phyloP scores from a whole-genome alignment of 2,329 filamentous ascomycete genomes.

The Arthrobotrys iridis region DNA sequence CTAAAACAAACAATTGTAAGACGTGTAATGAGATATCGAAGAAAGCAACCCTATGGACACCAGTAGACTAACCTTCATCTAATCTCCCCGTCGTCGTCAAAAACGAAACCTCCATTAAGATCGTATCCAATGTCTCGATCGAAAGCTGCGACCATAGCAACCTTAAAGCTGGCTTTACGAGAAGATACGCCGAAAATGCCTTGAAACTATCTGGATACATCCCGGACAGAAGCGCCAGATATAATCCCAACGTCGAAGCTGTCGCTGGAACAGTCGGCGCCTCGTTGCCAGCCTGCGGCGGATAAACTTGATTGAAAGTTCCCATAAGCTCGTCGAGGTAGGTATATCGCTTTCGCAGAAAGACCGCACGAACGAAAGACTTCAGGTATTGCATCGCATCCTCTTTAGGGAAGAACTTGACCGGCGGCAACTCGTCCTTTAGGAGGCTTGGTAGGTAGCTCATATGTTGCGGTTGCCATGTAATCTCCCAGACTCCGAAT shows the following conservation, averaged over 20 bases:
- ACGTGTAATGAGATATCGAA: neutral
- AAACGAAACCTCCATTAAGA: conserved; percentile 48
- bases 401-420: conserved; percentile 47
- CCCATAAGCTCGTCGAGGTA: conserved; percentile 45
- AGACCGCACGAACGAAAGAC: conserved; percentile 15
- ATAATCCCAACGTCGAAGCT: conserved; percentile 31
- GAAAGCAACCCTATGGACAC: no score
- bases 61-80: conserved; percentile 41
- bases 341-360: conserved; percentile 41
- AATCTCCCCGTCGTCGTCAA: conserved; percentile 43
- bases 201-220: conserved; percentile 51
- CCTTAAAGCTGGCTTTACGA: conserved; percentile 37
- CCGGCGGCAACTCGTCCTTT: conserved; percentile 33
- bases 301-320: conserved; percentile 48
- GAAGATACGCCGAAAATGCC: conserved; percentile 36
- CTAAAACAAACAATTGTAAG: conserved; percentile 4
- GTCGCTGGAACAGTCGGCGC: conserved; percentile 36
- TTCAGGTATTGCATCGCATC: conserved; percentile 30
- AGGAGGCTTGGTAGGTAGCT: conserved; percentile 30
- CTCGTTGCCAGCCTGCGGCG: conserved; percentile 10
- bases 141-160: conserved; percentile 50
- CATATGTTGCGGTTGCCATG: conserved; percentile 45
- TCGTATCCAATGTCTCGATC: conserved; percentile 40
- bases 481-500: conserved; percentile 46
- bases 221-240: conserved; percentile 42